A percentile compares a stretch with the other conserved stretches of the same genome.
Evolutionary conservation across 2,329 filamentous ascomycete genomes (phyloP).

Genomic region (Zymoseptoria tritici): DNA sequence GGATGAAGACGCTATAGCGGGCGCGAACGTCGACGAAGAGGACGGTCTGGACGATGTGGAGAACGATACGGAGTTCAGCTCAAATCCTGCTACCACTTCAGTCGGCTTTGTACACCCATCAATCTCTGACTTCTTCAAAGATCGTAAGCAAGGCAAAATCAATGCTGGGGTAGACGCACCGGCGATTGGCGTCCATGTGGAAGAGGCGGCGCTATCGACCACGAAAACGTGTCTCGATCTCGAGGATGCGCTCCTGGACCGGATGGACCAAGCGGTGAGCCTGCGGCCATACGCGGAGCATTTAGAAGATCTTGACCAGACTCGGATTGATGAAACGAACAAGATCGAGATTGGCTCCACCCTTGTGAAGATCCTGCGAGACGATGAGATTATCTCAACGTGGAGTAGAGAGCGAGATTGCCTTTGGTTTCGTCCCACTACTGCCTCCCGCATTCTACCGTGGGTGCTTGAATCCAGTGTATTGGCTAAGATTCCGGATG

Average conservation of each 20-base stretch:
- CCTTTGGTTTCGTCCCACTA: not conserved
- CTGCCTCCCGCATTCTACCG: not conserved
- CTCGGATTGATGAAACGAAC: not conserved
- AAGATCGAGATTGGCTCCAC: not conserved
- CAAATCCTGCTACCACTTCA: slow-evolving; percentile 5
- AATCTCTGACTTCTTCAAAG: slow-evolving; percentile 8
- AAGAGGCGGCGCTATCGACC: not conserved
- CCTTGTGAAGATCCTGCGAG: not conserved
- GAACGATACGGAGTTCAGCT: slow-evolving; percentile 4
- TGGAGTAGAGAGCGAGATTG: not conserved
- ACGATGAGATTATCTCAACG: not conserved
- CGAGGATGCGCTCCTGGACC: not conserved
- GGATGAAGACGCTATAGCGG: no score
- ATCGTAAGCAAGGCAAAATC: slow-evolving; percentile 6
- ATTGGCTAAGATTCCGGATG: not conserved
- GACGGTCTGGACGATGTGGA: slow-evolving; percentile 1
- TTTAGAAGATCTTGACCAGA: not conserved
- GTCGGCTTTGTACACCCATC: slow-evolving; percentile 8
- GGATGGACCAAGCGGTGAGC: not conserved
- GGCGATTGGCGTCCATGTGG: not conserved
- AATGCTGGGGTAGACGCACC: not conserved
- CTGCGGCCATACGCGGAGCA: not conserved
- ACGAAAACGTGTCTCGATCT: not conserved
- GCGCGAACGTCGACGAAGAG: not conserved
- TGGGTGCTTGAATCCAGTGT: not conserved